Evolutionary conservation across 2,329 filamentous ascomycete species (phyloP), one percentile per base, ranked within the genome.

Genomic region (Microascus cirrosus): DNA sequence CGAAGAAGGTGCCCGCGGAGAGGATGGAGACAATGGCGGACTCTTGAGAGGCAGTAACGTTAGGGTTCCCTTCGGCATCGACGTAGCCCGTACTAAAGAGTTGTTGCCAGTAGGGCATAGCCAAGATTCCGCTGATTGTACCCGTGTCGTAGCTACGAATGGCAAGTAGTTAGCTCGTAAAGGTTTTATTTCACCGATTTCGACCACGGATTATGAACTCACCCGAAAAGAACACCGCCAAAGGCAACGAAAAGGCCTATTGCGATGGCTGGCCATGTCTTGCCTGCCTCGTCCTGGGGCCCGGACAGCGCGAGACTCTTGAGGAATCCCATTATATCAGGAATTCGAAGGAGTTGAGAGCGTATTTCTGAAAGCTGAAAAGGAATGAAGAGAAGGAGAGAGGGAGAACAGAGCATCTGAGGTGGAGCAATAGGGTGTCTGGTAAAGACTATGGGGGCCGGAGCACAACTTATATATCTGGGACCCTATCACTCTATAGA

Each of bases 1-100:
- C 88, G 62, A 90, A 85, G 71, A 91, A 91, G 35, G 87, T 90
- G 59, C 87, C 87, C 34, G 84, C 85, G 0, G 86, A 90, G 20
- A 91, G 78, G 63, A 90, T 90, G 7, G 87, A 89, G 39, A 89
- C 86, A 60, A 88, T 83, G 50, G 83, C 74, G 0, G 85, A 86
- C 52, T 81, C 76, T 61, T 83, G 76, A 1, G 75, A 72, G 1
- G 85, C 74, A 2, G 75, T 76, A 32, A 85, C 68, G 60, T 77
- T 72, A 5, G 66, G 71, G 6, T 75, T 63, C 11, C 77, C 76
- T 0, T 69, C 42, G 13, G 70, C 59, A 61, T 81, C 73, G 35
- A 62, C 59, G 63, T 77, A 77, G 18, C 79, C 80, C 15, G 52
- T 34, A 0, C 79, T 83, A 25, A 77, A 80, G 65, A 83, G 52